Base-by-base conservation (phyloP, 2,329 filamentous ascomycete genomes). In the Arthrobotrys sphaeroides region DNA sequence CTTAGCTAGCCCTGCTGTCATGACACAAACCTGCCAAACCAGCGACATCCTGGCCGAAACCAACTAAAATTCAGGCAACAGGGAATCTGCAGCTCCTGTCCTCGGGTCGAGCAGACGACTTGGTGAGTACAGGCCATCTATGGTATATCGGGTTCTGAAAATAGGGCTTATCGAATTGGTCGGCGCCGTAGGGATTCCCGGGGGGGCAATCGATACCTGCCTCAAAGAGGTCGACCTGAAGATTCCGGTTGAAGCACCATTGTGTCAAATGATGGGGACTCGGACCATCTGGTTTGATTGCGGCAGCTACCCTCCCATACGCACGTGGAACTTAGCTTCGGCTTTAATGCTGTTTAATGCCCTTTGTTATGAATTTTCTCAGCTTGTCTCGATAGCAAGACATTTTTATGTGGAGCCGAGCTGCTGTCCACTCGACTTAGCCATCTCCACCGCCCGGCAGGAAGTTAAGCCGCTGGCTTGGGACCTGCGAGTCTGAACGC, bases 11-110 rank as follows among this genome's bases (percentile, higher is more conserved):
- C 72, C 64, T 68, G 70, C 70, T 45, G n/a, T 45, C 45, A 75
- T 75, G 72, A 69, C 72, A 75, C 72, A 75, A 75, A 75, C 64
- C 64, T 69, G 72, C 72, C 64, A 75, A 60, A 64, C 62, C 70
- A 74, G 64, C 43, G 55, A 64, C 62, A 75, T 53, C 72, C 72
- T 55, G 59, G 72, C 72, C 72, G 72, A 75, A 75, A 75, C 72
- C 72, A 62, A 75, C 72, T 75, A 68, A 69, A 69, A 75, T 75
- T 59, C 72, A 75, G 72, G 72, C 72, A 69, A 62, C 72, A 43
- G 55, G 55, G 55, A 53, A 55, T 59, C 40, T 47, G 40, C 72
- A 75, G 64, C 64, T 75, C 64, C 72, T 75, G 28, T 64, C 51
- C 64, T 75, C 64, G 72, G 72, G 64, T 69, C 59, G 47, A 64